A percentile compares a stretch with the other conserved stretches of the same genome.
phyloP scores from a whole-genome alignment of 768 basidiomycete species.

The Porpolomopsis calyptriformis region DNA sequence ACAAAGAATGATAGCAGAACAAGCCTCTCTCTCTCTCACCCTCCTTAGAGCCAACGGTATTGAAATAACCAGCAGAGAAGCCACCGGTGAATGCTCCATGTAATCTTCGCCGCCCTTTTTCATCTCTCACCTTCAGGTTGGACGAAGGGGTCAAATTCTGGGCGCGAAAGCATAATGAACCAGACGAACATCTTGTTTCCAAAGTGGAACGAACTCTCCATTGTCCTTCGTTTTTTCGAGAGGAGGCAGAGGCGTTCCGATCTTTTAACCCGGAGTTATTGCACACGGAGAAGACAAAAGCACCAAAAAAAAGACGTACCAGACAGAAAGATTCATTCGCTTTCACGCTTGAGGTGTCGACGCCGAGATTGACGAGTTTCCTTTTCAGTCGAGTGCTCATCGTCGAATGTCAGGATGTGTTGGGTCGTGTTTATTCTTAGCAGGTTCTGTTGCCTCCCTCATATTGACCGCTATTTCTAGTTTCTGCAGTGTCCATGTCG shows the following conservation, averaged over 20 bases:
- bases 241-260: constrained; percentile 89
- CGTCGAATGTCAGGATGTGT: no score
- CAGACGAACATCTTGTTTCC: constrained; percentile 85
- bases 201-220: constrained; percentile 90
- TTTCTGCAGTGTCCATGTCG: no score
- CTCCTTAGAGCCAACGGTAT: constrained; percentile 92
- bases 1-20: neutral
- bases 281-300: constrained; percentile 7
- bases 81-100: constrained; percentile 99
- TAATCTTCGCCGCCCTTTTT: constrained; percentile 83
- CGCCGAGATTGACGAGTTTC: constrained; percentile 72
- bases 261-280: constrained; percentile 32
- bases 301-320: constrained; percentile 29
- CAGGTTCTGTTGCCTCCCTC: no score
- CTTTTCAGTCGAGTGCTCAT: constrained; percentile 61
- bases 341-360: constrained; percentile 57
- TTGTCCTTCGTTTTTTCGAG: constrained; percentile 90
- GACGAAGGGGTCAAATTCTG: neutral
- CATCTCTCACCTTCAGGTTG: constrained; percentile 66
- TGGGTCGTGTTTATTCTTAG: no score
- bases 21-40: constrained; percentile 34
- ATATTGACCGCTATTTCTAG: no score
- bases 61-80: constrained; percentile 96
- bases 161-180: neutral
- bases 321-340: constrained; percentile 81